Conservation (phyloP, 805 yeast species). For the Ogataea nonfermentans region DNA sequence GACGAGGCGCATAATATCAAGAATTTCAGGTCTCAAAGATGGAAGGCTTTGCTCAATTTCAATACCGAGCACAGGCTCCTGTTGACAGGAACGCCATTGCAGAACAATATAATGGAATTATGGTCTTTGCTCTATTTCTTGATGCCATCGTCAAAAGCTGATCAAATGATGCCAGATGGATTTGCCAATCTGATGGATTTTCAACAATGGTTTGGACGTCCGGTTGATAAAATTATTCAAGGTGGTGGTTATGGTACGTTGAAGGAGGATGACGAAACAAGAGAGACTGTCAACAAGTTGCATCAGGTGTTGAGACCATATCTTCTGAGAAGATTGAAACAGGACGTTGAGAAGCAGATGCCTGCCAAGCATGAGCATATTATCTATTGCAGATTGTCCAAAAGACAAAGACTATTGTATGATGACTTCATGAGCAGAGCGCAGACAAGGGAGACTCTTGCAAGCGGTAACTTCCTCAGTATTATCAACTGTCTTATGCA, state of each 20-base stretch:
- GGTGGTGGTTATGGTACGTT: constrained; percentile 45
- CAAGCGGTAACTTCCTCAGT: constrained; percentile 90
- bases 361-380: constrained; percentile 97
- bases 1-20: constrained; percentile 99
- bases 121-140: constrained; percentile 94
- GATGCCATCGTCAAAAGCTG: constrained; percentile 80
- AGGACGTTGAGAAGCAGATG: constrained; percentile 98
- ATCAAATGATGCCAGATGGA: constrained; percentile 83
- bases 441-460: constrained; percentile 88
- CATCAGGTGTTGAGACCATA: constrained; percentile 95
- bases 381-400: constrained; percentile 85
- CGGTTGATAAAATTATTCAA: constrained; percentile 90
- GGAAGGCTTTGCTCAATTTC: constrained; percentile 94
- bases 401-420: constrained; percentile 85
- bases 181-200: constrained; percentile 95
- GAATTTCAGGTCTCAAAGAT: constrained; percentile 91
- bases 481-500: constrained; percentile 98
- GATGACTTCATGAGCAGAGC: constrained; percentile 98
- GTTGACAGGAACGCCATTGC: constrained; percentile 96
- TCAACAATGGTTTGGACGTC: constrained; percentile 98
- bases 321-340: constrained; percentile 83
- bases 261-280: constrained; percentile 71
- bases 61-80: constrained; percentile 85
- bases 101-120: constrained; percentile 88
- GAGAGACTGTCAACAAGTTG: constrained; percentile 77